Conservation (phyloP, 257 asterid genomes). For the Salvia miltiorrhiza region DNA sequence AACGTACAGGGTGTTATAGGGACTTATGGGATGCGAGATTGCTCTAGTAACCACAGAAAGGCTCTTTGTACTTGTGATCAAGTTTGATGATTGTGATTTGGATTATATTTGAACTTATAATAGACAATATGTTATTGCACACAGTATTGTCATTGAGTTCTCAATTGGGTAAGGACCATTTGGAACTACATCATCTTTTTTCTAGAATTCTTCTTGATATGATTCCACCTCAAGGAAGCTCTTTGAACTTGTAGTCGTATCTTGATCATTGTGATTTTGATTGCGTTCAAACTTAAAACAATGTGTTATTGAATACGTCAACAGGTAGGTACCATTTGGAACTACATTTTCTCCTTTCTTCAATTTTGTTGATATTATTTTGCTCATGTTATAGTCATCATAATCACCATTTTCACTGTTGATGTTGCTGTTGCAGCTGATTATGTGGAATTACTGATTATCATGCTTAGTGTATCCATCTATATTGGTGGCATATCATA, state of each 20-base stretch:
- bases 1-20: neutral
- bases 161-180: neutral
- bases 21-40: neutral
- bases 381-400: neutral
- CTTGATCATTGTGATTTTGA: too few relatives aligned
- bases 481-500: neutral
- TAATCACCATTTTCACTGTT: neutral
- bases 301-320: neutral
- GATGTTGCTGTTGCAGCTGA: neutral
- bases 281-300: neutral
- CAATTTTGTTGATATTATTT: neutral
- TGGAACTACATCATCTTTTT: too few relatives aligned
- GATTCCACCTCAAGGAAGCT: too few relatives aligned
- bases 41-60: neutral
- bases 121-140: too few relatives aligned
- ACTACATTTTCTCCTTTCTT: neutral
- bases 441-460: neutral
- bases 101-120: neutral
- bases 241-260: too few relatives aligned
- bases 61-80: neutral
- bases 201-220: too few relatives aligned
- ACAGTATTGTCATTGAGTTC: neutral
- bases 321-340: neutral
- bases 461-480: neutral
- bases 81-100: neutral